These are phyloP conservation scores for Mycena rosella DNA, from an alignment of 768 basidiomycete species.

Conservation along the genomic window DNA sequence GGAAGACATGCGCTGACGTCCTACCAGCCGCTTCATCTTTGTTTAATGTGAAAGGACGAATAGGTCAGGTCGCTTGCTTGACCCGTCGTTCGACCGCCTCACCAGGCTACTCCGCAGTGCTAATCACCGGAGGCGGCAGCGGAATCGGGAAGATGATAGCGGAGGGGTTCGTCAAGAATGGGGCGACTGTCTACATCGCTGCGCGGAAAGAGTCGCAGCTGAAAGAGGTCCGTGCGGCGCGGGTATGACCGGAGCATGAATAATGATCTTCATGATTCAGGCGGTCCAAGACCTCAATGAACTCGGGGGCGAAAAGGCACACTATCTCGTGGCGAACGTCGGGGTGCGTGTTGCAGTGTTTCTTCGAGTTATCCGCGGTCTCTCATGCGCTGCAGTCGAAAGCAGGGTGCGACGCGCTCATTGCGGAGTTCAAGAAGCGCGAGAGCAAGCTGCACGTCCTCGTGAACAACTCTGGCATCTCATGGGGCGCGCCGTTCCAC, in stretches of 20 bases:
- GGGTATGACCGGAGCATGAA: background rate
- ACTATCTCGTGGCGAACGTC: conserved; percentile 33
- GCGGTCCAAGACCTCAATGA: conserved; percentile 6
- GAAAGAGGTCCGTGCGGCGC: conserved; percentile 26
- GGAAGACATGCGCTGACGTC: background rate
- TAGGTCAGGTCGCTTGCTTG: conserved; percentile 8
- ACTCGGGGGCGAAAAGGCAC: conserved; percentile 23
- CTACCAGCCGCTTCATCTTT: conserved; percentile 38
- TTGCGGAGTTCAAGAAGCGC: conserved; percentile 73
- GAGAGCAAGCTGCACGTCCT: conserved; percentile 85
- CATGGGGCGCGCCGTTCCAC: conserved; percentile 81
- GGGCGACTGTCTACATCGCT: conserved; percentile 52
- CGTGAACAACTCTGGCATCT: conserved; percentile 85
- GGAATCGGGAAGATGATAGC: conserved; percentile 81
- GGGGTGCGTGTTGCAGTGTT: conserved; percentile 52
- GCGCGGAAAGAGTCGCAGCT: conserved; percentile 48
- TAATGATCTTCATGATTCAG: background rate
- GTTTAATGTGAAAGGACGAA: conserved; percentile 64
- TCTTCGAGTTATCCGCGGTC: background rate
- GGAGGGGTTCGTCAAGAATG: conserved; percentile 71
- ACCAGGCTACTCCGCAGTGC: conserved; percentile 55
- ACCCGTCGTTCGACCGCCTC: background rate
- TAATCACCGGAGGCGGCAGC: conserved; percentile 75
- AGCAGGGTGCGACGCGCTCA: conserved; percentile 82
- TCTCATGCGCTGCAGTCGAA: background rate